phyloP scores from a whole-genome alignment of 495 filamentous ascomycete genomes.

The Penicillium angulare region DNA sequence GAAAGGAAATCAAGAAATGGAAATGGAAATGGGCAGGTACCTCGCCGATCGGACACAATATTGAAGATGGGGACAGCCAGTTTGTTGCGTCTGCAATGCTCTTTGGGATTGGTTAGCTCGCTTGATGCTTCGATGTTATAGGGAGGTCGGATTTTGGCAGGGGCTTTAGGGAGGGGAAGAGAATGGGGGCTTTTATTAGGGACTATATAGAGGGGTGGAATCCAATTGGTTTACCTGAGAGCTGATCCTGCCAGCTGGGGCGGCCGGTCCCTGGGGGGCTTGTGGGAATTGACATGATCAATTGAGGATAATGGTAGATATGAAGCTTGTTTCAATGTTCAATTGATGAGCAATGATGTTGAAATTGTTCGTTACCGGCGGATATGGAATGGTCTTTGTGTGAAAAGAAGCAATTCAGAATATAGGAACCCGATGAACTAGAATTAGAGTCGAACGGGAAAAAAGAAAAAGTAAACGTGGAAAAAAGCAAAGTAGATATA shows the following conservation, averaged over 20 bases:
- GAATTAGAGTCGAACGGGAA: conserved; percentile 9
- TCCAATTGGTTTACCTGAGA: conserved; percentile 44
- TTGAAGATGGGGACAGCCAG: conserved; percentile 60
- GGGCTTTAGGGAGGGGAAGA: background rate
- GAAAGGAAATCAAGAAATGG: conserved; percentile 4
- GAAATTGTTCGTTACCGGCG: background rate
- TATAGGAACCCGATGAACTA: background rate
- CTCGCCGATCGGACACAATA: conserved; percentile 76
- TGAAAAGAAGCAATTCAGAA: background rate
- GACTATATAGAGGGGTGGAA: background rate
- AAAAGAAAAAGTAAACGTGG: conserved; percentile 7
- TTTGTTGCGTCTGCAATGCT: conserved; percentile 57
- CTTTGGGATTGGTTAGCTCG: conserved; percentile 35
- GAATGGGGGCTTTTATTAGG: background rate
- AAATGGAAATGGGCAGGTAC: conserved; percentile 43
- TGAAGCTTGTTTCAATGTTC: background rate
- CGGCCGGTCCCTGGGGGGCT: conserved; percentile 24
- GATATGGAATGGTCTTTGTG: background rate
- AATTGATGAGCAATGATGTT: background rate
- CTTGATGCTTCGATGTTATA: background rate
- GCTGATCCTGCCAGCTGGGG: conserved; percentile 51
- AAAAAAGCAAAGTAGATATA: conserved; percentile 7
- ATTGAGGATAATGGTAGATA: conserved; percentile 2
- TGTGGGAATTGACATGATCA: conserved; percentile 31
- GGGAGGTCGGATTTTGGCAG: too few species aligned